Conservation (phyloP, 331 rosid genomes). For the Saraca asoca region DNA sequence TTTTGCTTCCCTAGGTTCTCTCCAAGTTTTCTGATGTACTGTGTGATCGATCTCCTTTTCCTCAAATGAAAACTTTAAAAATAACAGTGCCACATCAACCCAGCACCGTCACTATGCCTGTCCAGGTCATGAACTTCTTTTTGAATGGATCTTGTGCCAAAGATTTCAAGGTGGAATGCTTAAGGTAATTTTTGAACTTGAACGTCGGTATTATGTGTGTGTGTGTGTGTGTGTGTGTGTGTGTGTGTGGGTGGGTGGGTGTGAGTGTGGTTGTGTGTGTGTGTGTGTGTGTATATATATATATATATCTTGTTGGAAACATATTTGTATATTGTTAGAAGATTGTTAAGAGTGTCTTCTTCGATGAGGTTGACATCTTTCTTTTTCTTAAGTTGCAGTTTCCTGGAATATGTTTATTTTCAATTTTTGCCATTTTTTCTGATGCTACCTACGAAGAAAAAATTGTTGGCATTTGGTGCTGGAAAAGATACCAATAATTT, state of each 20-base stretch:
- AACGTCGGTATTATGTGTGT: no score
- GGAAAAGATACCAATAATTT: neutral
- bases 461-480: neutral
- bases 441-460: neutral
- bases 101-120: constrained; percentile 3
- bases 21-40: constrained; percentile 19
- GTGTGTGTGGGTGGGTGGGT: no score
- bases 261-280: no score
- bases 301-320: neutral
- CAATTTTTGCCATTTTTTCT: neutral
- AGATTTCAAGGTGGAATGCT: constrained; percentile 14
- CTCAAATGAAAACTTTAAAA: constrained; percentile 22
- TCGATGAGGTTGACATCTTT: neutral
- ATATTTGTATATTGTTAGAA: neutral
- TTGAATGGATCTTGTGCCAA: constrained; percentile 1
- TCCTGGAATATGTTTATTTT: neutral
- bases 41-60: constrained; percentile 3
- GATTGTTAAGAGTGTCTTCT: neutral
- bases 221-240: no score
- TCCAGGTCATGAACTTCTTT: constrained; percentile 2
- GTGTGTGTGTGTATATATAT: no score
- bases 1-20: constrained; percentile 23
- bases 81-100: constrained; percentile 1
- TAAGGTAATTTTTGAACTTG: constrained; percentile 21
- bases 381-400: neutral